Percentiles rank a stretch among this genome's conserved stretches.
These are phyloP conservation scores for Azolla pinnata DNA, from an alignment of 75 land plant genomes.

Conservation along the genomic window DNA sequence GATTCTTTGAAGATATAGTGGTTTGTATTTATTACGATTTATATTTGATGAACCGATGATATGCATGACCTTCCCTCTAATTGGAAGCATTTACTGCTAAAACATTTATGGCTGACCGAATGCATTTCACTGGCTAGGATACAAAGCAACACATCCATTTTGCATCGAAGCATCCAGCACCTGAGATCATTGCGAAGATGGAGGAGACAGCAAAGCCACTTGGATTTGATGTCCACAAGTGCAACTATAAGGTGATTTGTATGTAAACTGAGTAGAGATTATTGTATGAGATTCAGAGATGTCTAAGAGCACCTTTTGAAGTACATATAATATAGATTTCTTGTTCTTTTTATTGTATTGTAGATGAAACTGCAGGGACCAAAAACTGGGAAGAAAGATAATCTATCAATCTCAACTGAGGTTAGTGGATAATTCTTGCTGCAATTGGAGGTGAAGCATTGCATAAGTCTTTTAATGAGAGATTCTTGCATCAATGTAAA, in stretches of 20 bases:
- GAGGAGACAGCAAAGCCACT: constrained; percentile 36
- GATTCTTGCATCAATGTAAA: not conserved
- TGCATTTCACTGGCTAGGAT: constrained; percentile 9
- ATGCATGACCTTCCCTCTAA: not conserved
- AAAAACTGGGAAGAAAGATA: constrained; percentile 28
- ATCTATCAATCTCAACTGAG: constrained; percentile 36
- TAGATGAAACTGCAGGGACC: constrained; percentile 36
- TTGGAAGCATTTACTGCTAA: too few species aligned
- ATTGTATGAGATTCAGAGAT: not conserved
- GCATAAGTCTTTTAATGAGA: too few species aligned
- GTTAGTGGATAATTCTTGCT: too few species aligned
- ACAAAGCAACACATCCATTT: constrained; percentile 24
- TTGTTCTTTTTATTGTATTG: not conserved
- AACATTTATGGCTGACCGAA: too few species aligned
- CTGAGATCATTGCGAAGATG: constrained; percentile 34
- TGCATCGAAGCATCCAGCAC: constrained; percentile 27
- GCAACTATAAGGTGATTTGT: constrained; percentile 36
- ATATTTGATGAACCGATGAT: not conserved
- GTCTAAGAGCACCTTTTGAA: not conserved
- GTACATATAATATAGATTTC: not conserved
- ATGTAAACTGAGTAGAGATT: not conserved
- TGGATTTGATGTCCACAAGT: constrained; percentile 34
- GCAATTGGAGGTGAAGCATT: too few species aligned
- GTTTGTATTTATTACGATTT: constrained; percentile 10
- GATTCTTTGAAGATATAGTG: constrained; percentile 39